phyloP scores from a whole-genome alignment of 768 basidiomycete genomes.

The Vararia minispora region DNA sequence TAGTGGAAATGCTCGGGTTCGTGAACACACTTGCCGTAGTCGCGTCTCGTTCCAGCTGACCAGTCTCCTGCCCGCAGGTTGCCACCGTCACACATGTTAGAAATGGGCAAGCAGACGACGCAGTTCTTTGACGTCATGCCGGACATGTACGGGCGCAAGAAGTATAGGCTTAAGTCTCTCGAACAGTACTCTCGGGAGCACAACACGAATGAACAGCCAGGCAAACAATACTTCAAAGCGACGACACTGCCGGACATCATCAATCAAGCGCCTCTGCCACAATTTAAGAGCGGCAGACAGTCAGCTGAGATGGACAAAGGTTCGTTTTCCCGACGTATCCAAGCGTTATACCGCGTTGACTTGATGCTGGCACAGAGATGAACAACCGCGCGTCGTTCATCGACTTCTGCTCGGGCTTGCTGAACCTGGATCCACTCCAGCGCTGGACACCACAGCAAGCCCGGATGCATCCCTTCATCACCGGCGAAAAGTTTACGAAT shows the following conservation, averaged over 20 bases:
- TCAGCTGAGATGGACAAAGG: constrained; percentile 85
- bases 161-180: constrained; percentile 78
- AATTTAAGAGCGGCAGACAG: constrained; percentile 60
- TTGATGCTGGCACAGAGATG: constrained; percentile 54
- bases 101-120: constrained; percentile 87
- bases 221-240: constrained; percentile 98
- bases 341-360: neutral
- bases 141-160: constrained; percentile 70
- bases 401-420: constrained; percentile 91
- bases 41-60: constrained; percentile 3
- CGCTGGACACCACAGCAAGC: constrained; percentile 98
- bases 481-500: constrained; percentile 89
- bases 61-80: constrained; percentile 44
- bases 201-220: constrained; percentile 91
- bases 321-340: constrained; percentile 29
- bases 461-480: constrained; percentile 91
- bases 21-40: constrained; percentile 20
- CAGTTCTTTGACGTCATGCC: constrained; percentile 86
- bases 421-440: constrained; percentile 90
- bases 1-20: constrained; percentile 97
- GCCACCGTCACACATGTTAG: constrained; percentile 89
- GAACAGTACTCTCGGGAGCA: constrained; percentile 96
- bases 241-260: constrained; percentile 91
- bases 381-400: constrained; percentile 91
- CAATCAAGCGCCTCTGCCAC: constrained; percentile 88